A percentile compares a stretch with the other conserved stretches of the same genome.
phyloP scores from a whole-genome alignment of 75 land plant species.

The Selaginella moellendorffii region DNA sequence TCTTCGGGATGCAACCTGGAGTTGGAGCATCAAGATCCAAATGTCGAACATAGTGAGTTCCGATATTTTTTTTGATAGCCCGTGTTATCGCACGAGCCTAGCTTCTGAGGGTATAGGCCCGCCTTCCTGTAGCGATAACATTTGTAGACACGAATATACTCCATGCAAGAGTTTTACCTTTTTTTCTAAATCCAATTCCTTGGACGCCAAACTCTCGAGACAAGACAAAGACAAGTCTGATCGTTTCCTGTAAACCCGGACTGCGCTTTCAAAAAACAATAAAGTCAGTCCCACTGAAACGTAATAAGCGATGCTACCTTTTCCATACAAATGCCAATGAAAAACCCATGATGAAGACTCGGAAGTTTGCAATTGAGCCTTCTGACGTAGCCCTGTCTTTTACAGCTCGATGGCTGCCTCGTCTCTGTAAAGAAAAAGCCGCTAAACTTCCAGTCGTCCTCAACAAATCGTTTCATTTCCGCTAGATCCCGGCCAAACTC shows the following conservation, averaged over 20 bases:
- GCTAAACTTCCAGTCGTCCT: slow-evolving; percentile 1
- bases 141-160: not conserved
- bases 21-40: slow-evolving; percentile 99
- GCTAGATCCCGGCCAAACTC: slow-evolving; percentile 70
- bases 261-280: slow-evolving; percentile 29
- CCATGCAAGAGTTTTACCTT: slow-evolving; percentile 31
- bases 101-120: slow-evolving; percentile 78
- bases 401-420: slow-evolving; percentile 47
- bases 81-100: slow-evolving; percentile 92
- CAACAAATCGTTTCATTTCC: no score
- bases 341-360: slow-evolving; percentile 97
- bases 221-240: slow-evolving; percentile 69
- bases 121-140: slow-evolving; percentile 48
- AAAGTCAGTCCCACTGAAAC: no score
- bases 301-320: slow-evolving; percentile 44
- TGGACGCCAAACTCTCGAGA: slow-evolving; percentile 79
- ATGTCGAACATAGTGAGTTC: slow-evolving; percentile 52
- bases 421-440: slow-evolving; percentile 14
- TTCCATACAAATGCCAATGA: slow-evolving; percentile 90
- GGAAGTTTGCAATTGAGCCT: slow-evolving; percentile 61
- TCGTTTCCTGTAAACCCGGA: slow-evolving; percentile 53
- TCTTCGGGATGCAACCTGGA: slow-evolving; percentile 71
- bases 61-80: slow-evolving; percentile 42
- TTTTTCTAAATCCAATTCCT: slow-evolving; percentile 78
- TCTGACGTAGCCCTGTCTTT: slow-evolving; percentile 90